Evolutionary conservation across 495 filamentous ascomycete species (phyloP).

Genomic region (Penicillium bialowiezense): DNA sequence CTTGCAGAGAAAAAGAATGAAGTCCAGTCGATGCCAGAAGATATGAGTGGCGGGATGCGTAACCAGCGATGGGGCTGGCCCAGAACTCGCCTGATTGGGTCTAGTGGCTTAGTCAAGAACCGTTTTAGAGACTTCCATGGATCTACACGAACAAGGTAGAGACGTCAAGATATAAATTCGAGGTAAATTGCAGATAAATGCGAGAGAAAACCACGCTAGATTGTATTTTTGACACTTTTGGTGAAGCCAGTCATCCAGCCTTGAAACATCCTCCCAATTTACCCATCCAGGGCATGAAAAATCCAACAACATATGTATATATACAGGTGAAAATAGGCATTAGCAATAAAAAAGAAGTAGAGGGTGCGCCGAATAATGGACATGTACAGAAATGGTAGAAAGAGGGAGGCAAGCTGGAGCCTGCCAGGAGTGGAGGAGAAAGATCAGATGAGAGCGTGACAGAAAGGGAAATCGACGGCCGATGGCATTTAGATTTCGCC

Average conservation of each 20-base stretch:
- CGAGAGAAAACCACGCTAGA: not conserved
- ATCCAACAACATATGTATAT: slow-evolving; percentile 30
- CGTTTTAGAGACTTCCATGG: not conserved
- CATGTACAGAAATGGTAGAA: slow-evolving; percentile 26
- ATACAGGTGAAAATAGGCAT: slow-evolving; percentile 29
- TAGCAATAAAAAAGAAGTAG: slow-evolving; percentile 19
- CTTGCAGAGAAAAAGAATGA: not conserved
- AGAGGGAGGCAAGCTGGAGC: slow-evolving; percentile 13
- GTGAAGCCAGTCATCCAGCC: slow-evolving; percentile 9
- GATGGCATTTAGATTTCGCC: slow-evolving; percentile 38
- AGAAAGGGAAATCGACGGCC: not conserved
- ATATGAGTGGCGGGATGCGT: not conserved
- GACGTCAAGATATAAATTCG: not conserved
- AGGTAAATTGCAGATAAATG: slow-evolving; percentile 3
- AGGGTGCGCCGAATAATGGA: slow-evolving; percentile 21
- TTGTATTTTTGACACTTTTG: slow-evolving; percentile 10
- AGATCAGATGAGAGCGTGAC: not conserved
- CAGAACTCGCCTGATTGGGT: not conserved
- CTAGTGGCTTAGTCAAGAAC: not conserved
- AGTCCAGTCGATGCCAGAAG: not conserved
- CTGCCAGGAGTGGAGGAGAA: slow-evolving; percentile 15
- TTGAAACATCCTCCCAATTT: slow-evolving; percentile 16
- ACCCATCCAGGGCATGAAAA: slow-evolving; percentile 25
- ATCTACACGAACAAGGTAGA: not conserved
- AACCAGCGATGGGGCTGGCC: not conserved